These are phyloP conservation scores for Oryza rufipogon DNA, from an alignment of 176 grass and related monocot genomes.

Conservation along the genomic window DNA sequence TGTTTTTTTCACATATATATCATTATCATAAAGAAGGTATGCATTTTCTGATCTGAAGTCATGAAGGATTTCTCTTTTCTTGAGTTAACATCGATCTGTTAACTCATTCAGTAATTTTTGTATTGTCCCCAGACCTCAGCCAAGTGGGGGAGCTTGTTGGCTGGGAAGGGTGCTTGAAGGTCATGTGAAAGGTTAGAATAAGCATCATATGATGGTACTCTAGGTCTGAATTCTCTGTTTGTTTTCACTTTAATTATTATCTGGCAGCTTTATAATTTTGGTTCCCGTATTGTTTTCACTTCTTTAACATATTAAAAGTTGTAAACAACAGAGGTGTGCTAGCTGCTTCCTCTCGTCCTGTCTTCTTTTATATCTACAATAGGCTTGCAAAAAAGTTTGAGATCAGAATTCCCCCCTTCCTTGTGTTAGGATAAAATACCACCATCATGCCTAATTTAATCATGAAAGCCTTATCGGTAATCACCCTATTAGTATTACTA, in stretches of 20 bases:
- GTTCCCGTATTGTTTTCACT: constrained; percentile 45
- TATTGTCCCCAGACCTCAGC: not conserved
- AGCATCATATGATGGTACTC: constrained; percentile 19
- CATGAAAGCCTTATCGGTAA: constrained; percentile 58
- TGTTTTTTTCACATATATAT: not conserved
- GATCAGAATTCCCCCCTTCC: not conserved
- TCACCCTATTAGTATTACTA: constrained; percentile 33
- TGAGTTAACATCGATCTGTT: not conserved
- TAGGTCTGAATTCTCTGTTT: constrained; percentile 42
- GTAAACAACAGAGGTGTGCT: constrained; percentile 32
- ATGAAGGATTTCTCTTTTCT: not conserved
- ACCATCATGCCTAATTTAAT: constrained; percentile 44
- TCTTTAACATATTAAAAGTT: constrained; percentile 49
- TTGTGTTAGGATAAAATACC: constrained; percentile 35
- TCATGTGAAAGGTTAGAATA: constrained; percentile 48
- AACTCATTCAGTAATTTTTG: not conserved
- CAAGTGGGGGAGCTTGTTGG: constrained; percentile 21
- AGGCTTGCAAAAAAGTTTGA: constrained; percentile 38
- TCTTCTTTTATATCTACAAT: constrained; percentile 55
- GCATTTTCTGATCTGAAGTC: not conserved
- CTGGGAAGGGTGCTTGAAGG: constrained; percentile 32
- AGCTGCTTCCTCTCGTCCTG: constrained; percentile 28
- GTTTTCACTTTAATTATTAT: constrained; percentile 54
- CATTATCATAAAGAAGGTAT: not conserved
- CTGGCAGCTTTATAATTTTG: constrained; percentile 53